Evolutionary conservation across 352 stramenopile species (phyloP).

Genomic region (Phytophthora hibernalis): DNA sequence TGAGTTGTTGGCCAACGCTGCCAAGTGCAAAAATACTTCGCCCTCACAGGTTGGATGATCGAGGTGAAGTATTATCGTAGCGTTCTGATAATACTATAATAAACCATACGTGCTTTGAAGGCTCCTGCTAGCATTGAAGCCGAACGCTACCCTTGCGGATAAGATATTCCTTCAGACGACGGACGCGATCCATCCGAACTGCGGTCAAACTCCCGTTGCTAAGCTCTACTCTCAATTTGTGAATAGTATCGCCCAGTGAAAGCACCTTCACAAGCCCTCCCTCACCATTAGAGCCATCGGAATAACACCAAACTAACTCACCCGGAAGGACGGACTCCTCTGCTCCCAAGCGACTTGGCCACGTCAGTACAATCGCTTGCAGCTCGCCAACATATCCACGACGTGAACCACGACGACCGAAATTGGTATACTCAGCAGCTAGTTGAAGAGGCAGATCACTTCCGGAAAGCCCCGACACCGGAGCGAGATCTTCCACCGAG

Average conservation of each 20-base stretch:
- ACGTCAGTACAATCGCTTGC: constrained; percentile 51
- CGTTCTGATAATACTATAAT: constrained; percentile 29
- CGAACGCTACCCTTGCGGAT: constrained; percentile 44
- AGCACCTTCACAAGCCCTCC: constrained; percentile 47
- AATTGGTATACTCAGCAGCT: constrained; percentile 50
- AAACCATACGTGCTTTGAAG: no score
- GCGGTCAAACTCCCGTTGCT: constrained; percentile 22
- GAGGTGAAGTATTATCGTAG: constrained; percentile 1
- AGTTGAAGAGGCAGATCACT: constrained; percentile 54
- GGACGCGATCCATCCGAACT: constrained; percentile 28
- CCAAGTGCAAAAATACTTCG: background rate
- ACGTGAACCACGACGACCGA: constrained; percentile 41
- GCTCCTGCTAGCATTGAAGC: constrained; percentile 27
- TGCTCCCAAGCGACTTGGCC: constrained; percentile 36
- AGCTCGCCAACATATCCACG: constrained; percentile 50
- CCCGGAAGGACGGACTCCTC: constrained; percentile 36
- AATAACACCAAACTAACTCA: constrained; percentile 50
- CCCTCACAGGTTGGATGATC: background rate
- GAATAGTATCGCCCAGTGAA: constrained; percentile 14
- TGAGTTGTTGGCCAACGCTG: background rate
- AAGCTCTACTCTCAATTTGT: constrained; percentile 39
- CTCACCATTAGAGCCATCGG: constrained; percentile 12
- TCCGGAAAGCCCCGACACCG: constrained; percentile 49
- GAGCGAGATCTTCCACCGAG: constrained; percentile 35
- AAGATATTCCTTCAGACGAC: constrained; percentile 50